A percentile compares a stretch with the other conserved stretches of the same genome.
phyloP scores from a whole-genome alignment of 2,329 filamentous ascomycete genomes.

The Paecilomyces niveus region DNA sequence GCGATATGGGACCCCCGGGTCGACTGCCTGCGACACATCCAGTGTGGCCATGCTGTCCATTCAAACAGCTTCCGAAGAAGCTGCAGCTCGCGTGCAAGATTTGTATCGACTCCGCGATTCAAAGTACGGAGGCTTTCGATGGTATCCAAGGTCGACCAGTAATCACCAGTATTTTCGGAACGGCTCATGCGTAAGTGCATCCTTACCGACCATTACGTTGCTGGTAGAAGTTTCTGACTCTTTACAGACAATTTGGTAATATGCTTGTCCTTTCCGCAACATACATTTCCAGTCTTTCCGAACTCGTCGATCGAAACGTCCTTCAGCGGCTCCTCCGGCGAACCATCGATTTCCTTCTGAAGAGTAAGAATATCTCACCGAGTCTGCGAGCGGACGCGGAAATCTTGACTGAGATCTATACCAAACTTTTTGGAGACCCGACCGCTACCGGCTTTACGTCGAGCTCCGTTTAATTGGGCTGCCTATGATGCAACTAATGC shows the following conservation, averaged over 20 bases:
- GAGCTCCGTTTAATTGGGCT: not conserved
- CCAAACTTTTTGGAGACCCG: constrained; percentile 34
- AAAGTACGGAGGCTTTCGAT: constrained; percentile 80
- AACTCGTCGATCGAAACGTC: constrained; percentile 49
- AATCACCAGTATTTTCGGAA: constrained; percentile 94
- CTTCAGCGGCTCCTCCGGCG: constrained; percentile 58
- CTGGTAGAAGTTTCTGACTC: constrained; percentile 18
- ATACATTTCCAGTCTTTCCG: constrained; percentile 59
- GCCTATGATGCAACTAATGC: not conserved
- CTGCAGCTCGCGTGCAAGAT: constrained; percentile 50
- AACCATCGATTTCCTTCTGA: constrained; percentile 69
- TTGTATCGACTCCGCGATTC: constrained; percentile 68
- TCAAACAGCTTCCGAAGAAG: constrained; percentile 36
- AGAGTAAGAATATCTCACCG: constrained; percentile 65
- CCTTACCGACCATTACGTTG: not conserved
- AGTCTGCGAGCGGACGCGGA: constrained; percentile 66
- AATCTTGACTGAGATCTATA: constrained; percentile 56
- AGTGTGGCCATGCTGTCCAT: constrained; percentile 16
- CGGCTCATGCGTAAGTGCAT: constrained; percentile 85
- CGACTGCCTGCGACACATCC: not conserved
- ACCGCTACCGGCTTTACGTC: constrained; percentile 4
- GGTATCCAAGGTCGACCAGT: constrained; percentile 59
- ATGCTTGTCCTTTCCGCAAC: constrained; percentile 82
- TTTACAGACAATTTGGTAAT: constrained; percentile 85
- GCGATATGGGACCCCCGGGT: constrained; percentile 27